These are phyloP conservation scores for Dryas alaskensis DNA, from an alignment of 306 rosid species.

Conservation along the genomic window DNA sequence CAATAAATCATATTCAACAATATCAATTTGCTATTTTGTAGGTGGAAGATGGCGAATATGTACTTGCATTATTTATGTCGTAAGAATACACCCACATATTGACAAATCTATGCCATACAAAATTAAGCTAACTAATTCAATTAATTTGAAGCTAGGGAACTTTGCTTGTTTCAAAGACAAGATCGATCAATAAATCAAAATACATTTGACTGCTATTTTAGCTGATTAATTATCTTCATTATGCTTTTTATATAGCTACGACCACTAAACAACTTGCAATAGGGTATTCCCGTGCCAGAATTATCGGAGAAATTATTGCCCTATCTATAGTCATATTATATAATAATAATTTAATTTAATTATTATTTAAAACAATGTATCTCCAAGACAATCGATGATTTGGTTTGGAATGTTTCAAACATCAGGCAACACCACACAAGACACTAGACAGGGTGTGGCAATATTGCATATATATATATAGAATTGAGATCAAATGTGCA, in stretches of 20 bases:
- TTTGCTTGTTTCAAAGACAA: not conserved
- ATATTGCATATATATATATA: not conserved
- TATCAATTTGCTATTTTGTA: not conserved
- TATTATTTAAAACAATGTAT: not conserved
- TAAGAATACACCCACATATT: not conserved
- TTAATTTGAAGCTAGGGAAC: not conserved
- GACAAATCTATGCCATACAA: not conserved
- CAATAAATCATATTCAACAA: not conserved
- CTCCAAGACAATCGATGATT: not conserved
- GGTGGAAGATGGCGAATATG: not conserved
- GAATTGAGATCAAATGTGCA: not conserved
- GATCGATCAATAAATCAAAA: not conserved
- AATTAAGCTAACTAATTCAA: not conserved
- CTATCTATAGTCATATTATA: not conserved
- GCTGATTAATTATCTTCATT: not conserved
- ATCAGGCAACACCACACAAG: not conserved
- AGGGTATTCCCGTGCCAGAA: not conserved
- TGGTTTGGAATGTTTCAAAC: conserved; percentile 9
- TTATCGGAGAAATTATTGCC: not conserved
- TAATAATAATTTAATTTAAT: not conserved
- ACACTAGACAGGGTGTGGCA: not conserved
- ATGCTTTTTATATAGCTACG: not conserved
- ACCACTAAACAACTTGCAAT: not conserved
- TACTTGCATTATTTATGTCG: no score
- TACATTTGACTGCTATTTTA: not conserved